Evolutionary conservation across 192 early-diverging fungal genomes (phyloP), one percentile per base, ranked within the genome.

Genomic region (Coemansia sp.): DNA sequence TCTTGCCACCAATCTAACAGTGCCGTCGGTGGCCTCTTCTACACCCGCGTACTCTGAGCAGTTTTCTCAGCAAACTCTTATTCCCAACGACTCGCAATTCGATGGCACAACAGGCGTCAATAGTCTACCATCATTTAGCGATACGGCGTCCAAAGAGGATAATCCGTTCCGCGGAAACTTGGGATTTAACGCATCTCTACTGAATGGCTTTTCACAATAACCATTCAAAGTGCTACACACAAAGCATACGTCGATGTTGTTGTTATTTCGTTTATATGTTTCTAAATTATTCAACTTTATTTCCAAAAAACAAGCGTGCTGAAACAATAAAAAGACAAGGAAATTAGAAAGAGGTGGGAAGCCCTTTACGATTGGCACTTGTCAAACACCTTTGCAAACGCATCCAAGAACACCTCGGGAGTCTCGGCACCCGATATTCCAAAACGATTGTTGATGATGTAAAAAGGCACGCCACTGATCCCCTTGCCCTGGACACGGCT

Each of bases 401-500:
- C 77, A 15, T 83, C 73, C 23, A 87, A 53, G 63, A 92, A 87
- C 0, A 76, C 82, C 29, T 85, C 79, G 11, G 88, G 86, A 2
- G 85, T 83, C 49, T 92, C 89, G 0, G 89, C 91, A 14, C 89
- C 91, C 36, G 85, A 85, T 19, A 93, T 73, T 2, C 78, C 82
- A 54, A 84, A 89, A 62, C 77, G 86, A 49, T 84, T 73, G 14
- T 85, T 70, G 64, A 92, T 87, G 13, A 83, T 84, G 59, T 89
- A 88, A 57, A 87, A 82, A 34, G 92, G 92, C 19, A 93, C 92
- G 45, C 92, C 90, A 29, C 74, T 69, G 8, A 92, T 77, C 9
- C 87, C 84, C 35, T 76, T 58, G 1, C 63, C 15, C 35, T 74
- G 76, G 0, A 75, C 79, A 2, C 73, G 56, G 35, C 71, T 67